Evolutionary conservation across 768 basidiomycete species (phyloP).

Genomic region (Rhizopogon vulgaris): DNA sequence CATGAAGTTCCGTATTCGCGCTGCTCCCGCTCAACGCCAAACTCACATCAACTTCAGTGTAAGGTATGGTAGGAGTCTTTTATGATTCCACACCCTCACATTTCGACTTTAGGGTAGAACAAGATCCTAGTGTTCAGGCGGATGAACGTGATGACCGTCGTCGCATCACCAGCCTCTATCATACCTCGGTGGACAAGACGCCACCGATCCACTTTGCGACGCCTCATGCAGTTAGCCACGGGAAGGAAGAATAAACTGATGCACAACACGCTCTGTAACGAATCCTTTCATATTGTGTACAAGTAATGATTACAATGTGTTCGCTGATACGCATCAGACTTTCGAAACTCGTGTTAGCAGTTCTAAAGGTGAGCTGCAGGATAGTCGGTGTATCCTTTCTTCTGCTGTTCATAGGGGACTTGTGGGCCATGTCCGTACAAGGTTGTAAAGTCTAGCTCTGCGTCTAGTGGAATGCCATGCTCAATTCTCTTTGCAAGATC

Average conservation of each 20-base stretch:
- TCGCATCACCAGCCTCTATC: slow-evolving; percentile 30
- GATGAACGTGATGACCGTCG: slow-evolving; percentile 15
- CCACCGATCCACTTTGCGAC: slow-evolving; percentile 27
- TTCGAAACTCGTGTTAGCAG: neutral
- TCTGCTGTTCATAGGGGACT: slow-evolving; percentile 12
- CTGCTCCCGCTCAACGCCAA: slow-evolving; percentile 26
- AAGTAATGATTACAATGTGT: neutral
- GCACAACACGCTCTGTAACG: neutral
- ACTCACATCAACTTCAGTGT: slow-evolving; percentile 34
- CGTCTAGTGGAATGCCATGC: slow-evolving; percentile 8
- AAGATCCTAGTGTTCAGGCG: slow-evolving; percentile 9
- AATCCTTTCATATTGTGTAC: neutral
- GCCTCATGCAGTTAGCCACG: slow-evolving; percentile 6
- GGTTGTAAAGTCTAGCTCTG: slow-evolving; percentile 11
- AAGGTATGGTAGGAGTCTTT: slow-evolving; percentile 20
- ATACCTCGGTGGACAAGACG: slow-evolving; percentile 24
- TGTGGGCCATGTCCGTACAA: slow-evolving; percentile 19
- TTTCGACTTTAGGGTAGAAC: slow-evolving; percentile 18
- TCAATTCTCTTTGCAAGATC: slow-evolving; percentile 31
- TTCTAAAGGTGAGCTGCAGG: neutral
- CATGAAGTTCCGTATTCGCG: slow-evolving; percentile 36
- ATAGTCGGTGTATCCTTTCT: slow-evolving; percentile 32
- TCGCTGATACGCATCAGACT: neutral
- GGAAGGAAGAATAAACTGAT: neutral
- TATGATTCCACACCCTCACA: neutral